Evolutionary conservation across 371 early-diverging fungal genomes (phyloP).

Genomic region (Conidiobolus incongruus): DNA sequence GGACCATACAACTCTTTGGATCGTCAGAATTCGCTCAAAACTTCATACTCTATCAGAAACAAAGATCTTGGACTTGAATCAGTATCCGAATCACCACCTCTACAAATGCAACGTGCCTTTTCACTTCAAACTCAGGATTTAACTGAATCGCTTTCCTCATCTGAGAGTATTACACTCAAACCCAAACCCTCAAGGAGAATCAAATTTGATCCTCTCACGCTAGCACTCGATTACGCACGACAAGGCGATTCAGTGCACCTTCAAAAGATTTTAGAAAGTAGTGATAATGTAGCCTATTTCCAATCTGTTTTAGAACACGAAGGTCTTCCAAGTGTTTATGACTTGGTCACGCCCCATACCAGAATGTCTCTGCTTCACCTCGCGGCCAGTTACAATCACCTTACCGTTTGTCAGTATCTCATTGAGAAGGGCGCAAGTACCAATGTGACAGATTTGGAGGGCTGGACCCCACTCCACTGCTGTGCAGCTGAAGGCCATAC

Average conservation of each 20-base stretch:
- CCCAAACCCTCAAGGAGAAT: conserved; percentile 6
- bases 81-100: neutral
- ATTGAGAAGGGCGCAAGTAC: conserved; percentile 14
- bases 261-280: conserved; percentile 6
- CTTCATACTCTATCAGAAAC: neutral
- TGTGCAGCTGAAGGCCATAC: conserved; percentile 34
- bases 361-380: conserved; percentile 23
- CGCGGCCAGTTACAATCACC: conserved; percentile 23
- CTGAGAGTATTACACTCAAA: neutral
- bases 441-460: conserved; percentile 21
- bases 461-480: conserved; percentile 40
- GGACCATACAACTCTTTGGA: neutral
- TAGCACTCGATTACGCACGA: conserved; percentile 11
- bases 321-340: neutral
- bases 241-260: conserved; percentile 11
- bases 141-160: neutral
- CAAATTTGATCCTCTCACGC: conserved; percentile 11
- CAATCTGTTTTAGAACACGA: neutral
- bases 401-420: conserved; percentile 15
- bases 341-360: conserved; percentile 11
- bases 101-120: neutral
- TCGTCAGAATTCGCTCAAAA: neutral
- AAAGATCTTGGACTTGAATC: neutral
- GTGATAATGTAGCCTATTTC: neutral
- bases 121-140: neutral